phyloP scores from a whole-genome alignment of 2,329 filamentous ascomycete genomes.

The Sarocladium oryzae region DNA sequence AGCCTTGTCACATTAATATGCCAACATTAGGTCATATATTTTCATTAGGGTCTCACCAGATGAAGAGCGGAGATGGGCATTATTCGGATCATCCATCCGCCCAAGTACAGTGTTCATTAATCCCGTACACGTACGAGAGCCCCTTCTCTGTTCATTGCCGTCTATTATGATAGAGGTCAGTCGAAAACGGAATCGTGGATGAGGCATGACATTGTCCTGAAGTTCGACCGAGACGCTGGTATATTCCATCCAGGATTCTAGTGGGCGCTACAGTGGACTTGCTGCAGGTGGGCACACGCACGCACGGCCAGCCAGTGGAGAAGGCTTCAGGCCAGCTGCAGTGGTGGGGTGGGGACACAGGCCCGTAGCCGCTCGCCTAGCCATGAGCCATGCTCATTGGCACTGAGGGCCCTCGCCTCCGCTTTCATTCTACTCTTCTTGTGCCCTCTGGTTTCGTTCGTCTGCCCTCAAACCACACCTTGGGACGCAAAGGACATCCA shows the following conservation, averaged over 20 bases:
- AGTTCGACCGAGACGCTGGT: background rate
- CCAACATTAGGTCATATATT: background rate
- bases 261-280: background rate
- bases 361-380: conserved; percentile 9
- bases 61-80: background rate
- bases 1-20: background rate
- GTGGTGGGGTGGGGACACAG: conserved; percentile 5
- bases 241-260: conserved; percentile 4
- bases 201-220: too few species aligned
- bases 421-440: background rate
- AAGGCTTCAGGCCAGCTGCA: background rate
- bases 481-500: background rate
- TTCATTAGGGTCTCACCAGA: background rate
- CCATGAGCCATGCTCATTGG: background rate
- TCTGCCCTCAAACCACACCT: background rate
- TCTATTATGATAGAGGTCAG: background rate
- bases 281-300: background rate
- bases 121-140: too few species aligned
- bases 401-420: background rate
- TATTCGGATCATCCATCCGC: background rate
- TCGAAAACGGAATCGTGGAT: too few species aligned
- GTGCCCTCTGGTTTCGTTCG: background rate
- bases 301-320: background rate
- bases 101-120: too few species aligned
- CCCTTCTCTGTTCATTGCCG: too few species aligned